These are phyloP conservation scores for Diplotaxis tenuifolia DNA, from an alignment of 345 rosid genomes.

Conservation along the genomic window DNA sequence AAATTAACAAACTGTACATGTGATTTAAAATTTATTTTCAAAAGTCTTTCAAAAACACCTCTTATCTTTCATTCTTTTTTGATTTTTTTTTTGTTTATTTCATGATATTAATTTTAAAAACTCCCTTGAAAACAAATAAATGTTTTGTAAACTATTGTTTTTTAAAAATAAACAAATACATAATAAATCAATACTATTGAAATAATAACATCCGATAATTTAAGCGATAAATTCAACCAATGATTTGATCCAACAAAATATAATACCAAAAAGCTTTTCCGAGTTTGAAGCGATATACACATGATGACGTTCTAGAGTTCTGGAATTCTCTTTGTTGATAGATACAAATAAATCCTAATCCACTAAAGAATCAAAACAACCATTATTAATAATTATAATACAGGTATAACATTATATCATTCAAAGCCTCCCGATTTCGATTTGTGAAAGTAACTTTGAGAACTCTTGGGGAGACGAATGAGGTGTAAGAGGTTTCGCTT, in stretches of 20 bases:
- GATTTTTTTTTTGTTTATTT: neutral
- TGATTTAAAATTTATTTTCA: neutral
- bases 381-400: too few relatives aligned
- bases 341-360: neutral
- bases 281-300: neutral
- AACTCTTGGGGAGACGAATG: too few relatives aligned
- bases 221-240: neutral
- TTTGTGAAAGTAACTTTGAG: too few relatives aligned
- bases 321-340: neutral
- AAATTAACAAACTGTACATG: neutral
- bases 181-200: neutral
- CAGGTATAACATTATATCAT: too few relatives aligned
- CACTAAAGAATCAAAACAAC: neutral
- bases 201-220: neutral
- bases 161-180: neutral
- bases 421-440: too few relatives aligned
- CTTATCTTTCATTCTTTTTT: neutral
- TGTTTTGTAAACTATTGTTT: neutral
- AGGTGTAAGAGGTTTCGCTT: too few relatives aligned
- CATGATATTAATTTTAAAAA: neutral
- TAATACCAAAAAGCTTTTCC: neutral
- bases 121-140: neutral
- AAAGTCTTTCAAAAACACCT: neutral
- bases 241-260: neutral
- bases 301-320: neutral